Conservation (phyloP, 1,139 yeast genomes). For the Sugiyamaella sp. region DNA sequence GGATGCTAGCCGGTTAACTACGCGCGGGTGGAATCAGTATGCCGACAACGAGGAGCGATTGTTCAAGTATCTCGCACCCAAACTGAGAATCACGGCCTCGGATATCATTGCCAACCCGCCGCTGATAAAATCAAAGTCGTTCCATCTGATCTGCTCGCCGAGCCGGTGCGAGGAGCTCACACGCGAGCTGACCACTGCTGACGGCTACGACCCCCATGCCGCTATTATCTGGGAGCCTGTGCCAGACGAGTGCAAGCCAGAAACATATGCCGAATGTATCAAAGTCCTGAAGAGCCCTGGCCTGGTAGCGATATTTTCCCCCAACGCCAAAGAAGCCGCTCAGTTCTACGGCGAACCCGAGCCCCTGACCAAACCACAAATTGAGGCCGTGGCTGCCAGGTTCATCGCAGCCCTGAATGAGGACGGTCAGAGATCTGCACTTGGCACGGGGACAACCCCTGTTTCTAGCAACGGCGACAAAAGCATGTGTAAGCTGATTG, state of each 20-base stretch:
- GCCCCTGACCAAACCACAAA: conserved; percentile 45
- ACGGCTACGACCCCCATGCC: conserved; percentile 8
- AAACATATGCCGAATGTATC: conserved; percentile 49
- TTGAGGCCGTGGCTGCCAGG: conserved; percentile 49
- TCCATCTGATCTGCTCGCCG: conserved; percentile 79
- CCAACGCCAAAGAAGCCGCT: conserved; percentile 84
- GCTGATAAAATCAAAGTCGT: conserved; percentile 50
- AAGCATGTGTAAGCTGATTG: conserved; percentile 48
- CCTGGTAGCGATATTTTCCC: conserved; percentile 66
- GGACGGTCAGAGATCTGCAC: too few relatives aligned
- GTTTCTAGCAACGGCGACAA: conserved; percentile 29
- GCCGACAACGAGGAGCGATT: conserved; percentile 58
- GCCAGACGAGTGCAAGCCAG: conserved; percentile 69
- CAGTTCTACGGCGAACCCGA: conserved; percentile 49
- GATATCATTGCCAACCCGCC: conserved; percentile 54
- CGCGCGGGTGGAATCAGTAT: conserved; percentile 81
- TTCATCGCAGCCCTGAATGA: conserved; percentile 47
- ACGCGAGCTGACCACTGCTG: conserved; percentile 6
- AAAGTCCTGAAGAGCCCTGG: conserved; percentile 44
- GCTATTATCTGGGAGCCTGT: conserved; percentile 79
- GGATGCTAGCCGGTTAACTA: conserved; percentile 59
- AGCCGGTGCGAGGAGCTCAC: conserved; percentile 16
- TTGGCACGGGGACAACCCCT: conserved; percentile 20
- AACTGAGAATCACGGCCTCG: conserved; percentile 60
- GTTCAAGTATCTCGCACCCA: conserved; percentile 62